These are phyloP conservation scores for Phaffia rhodozyma DNA, from an alignment of 1,284 basidiomycete species.

Conservation along the genomic window DNA sequence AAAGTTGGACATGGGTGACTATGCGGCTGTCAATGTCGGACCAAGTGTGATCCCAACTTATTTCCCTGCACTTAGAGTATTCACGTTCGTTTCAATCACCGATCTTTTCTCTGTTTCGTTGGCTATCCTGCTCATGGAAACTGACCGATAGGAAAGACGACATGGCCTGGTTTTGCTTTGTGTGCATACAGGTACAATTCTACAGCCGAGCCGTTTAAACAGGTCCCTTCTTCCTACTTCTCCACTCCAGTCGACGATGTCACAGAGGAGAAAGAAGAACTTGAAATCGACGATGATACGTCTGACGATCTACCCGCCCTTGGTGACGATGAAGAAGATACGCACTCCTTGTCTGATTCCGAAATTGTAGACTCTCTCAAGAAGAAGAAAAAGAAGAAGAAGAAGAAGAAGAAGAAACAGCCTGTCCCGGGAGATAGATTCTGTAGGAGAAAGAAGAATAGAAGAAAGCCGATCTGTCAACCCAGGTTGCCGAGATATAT, in stretches of 20 bases:
- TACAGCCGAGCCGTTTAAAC: constrained; percentile 28
- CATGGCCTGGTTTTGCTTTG: background rate
- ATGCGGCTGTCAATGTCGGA: constrained; percentile 61
- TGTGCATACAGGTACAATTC: constrained; percentile 43
- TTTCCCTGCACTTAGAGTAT: constrained; percentile 68
- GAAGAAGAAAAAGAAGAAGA: constrained; percentile 20
- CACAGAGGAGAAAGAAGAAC: constrained; percentile 23
- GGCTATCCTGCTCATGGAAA: background rate
- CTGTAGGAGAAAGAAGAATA: constrained; percentile 46
- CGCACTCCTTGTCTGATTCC: background rate
- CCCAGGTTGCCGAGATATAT: constrained; percentile 47
- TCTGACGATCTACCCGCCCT: too few relatives aligned
- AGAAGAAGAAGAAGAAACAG: constrained; percentile 37
- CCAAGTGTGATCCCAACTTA: constrained; percentile 83
- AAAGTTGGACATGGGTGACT: constrained; percentile 51
- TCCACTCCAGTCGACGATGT: constrained; percentile 22
- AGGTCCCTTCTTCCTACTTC: background rate
- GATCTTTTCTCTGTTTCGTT: background rate
- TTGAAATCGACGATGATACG: constrained; percentile 16
- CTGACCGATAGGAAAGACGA: too few relatives aligned
- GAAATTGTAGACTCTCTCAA: background rate
- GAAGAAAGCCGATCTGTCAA: constrained; percentile 49
- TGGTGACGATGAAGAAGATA: constrained; percentile 11
- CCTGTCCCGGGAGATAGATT: constrained; percentile 38
- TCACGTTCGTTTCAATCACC: constrained; percentile 40